Evolutionary conservation across 2,329 filamentous ascomycete species (phyloP), one percentile per base, ranked within the genome.

Genomic region (Clarireedia sp.): DNA sequence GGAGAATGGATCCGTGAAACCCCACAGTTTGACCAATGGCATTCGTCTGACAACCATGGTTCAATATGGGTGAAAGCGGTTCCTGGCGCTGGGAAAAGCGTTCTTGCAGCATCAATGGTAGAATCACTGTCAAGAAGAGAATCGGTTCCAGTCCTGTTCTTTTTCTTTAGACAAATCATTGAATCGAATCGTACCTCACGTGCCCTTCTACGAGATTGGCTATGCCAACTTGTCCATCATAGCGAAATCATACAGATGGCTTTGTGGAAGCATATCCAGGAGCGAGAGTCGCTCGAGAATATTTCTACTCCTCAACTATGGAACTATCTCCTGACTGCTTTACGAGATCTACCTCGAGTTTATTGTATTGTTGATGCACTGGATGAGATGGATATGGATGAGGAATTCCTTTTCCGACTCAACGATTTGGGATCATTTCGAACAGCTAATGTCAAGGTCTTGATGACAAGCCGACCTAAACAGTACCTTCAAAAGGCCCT

Each of bases 361-460:
- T 77, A 71, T 54, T 73, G 77, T 4, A 74, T 78, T 51, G 74
- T 76, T 58, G 75, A 77, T 69, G 76, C 71, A 50, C 72, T 78
- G 2, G 76, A 78, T 56, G 75, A 78, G 61, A 76, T 78, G 70
- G 71, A 75, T 41, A 69, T 64, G 0, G 62, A 72, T 16, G 67
- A 70, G 3, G 38, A 57, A 0, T 74, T 76, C 29, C 56, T 75
- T 2, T 47, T 66, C 3, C 48, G 60, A 2, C 61, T 78, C 0
- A 65, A 63, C 1, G 51, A 58, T 0, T 62, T 77, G 0, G 71
- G 69, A 0, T 57, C 64, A 5, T 66, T 63, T 61, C 60, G 57
- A 3, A 68, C 72, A 1, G 51, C 46, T 0, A 63, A 59, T 7
- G 62, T 75, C 55, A 78, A 76, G 55, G 58, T 77, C 0, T 24